phyloP scores from a whole-genome alignment of 2,329 filamentous ascomycete species.

The Claviceps digitariae region DNA sequence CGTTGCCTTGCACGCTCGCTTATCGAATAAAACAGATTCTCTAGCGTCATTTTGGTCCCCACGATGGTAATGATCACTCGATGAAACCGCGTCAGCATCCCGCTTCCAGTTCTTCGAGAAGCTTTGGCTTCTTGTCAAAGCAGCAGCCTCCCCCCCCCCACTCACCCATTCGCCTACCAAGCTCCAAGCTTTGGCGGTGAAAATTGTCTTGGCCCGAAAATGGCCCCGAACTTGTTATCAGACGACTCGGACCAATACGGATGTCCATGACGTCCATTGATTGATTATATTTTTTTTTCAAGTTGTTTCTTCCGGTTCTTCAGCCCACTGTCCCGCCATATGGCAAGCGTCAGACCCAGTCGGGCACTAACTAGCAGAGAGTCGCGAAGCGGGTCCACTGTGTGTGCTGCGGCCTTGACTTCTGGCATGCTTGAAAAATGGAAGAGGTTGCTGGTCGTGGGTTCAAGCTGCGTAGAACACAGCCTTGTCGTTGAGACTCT shows the following conservation, averaged over 20 bases:
- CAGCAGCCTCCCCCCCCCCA: neutral
- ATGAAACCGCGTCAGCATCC: neutral
- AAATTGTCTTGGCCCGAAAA: neutral
- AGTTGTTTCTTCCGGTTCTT: no score
- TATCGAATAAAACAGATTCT: neutral
- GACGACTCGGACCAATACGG: neutral
- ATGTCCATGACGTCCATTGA: neutral
- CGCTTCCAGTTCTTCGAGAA: neutral
- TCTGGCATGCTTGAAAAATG: no score
- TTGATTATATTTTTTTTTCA: neutral
- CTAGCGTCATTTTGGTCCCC: neutral
- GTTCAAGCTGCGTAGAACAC: neutral
- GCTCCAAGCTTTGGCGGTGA: constrained; percentile 3
- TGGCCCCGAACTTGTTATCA: neutral
- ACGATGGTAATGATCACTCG: neutral
- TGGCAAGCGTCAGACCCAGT: neutral
- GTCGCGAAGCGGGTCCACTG: neutral
- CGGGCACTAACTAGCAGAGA: constrained; percentile 4
- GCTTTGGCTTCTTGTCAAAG: neutral
- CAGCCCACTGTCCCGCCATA: no score
- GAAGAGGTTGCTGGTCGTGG: no score
- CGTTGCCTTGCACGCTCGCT: neutral
- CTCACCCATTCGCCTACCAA: no score
- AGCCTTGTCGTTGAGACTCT: neutral
- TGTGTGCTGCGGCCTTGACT: neutral